Base-by-base conservation (phyloP, 2,329 filamentous ascomycete genomes). In the Hypoxylon sp. region DNA sequence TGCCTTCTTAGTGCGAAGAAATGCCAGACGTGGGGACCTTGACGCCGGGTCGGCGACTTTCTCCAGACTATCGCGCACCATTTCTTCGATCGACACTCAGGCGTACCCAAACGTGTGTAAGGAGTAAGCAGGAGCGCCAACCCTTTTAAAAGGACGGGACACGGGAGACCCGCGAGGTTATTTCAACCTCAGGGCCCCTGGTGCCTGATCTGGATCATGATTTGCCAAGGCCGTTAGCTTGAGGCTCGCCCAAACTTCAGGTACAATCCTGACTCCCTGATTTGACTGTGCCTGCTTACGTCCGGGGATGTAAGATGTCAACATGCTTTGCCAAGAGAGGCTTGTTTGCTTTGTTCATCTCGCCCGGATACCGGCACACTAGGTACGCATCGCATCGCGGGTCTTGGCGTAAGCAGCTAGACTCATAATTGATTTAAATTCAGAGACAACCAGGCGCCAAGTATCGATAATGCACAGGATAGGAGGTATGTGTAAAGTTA, bases 181-280 rank as follows among this genome's bases (percentile, higher is more conserved):
- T 67, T 50, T 58, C 28, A 52, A 60, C 34, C n/a, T 53, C 41
- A 50, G 14, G 38, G 21, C 7, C 21, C 11, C 51, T 9, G 17
- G 38, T 43, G 9, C 45, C 28, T 41, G 45, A 43, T 38, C 49
- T 60, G 28, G 50, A 41, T 46, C 45, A 9, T 55, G n/a, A 67
- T 67, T 69, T 64, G 67, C 67, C 67, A 69, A 69, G 67, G 13
- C 60, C 36, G 6, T 41, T 61, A 64, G 55, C 28, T 38, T 48
- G 28, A 41, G 56, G 19, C 23, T 28, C 17, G 48, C 25, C 48
- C 34, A 53, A 28, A 34, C 32, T 61, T 28, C 19, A 5, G 57
- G 57, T 50, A 38, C n/a, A 60, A 49, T 53, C 53, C n/a, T 3
- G 41, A 36, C 7, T 23, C 38, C n/a, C 41, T 67, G 64, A 67